Evolutionary conservation across 257 asterid species (phyloP).

Genomic region (Echium plantagineum): DNA sequence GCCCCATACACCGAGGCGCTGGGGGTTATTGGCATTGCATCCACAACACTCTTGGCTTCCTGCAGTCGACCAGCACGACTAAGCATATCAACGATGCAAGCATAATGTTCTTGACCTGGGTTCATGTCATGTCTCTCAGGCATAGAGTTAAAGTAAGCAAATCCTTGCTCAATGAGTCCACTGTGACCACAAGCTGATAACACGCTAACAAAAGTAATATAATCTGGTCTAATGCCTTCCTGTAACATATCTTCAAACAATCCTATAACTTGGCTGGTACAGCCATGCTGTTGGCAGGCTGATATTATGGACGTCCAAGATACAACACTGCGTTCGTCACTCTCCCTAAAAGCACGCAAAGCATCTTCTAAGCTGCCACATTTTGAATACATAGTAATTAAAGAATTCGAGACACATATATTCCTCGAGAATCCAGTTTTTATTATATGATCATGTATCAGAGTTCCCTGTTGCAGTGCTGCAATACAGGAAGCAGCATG

Average conservation of each 20-base stretch:
- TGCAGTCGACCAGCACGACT: constrained; percentile 39
- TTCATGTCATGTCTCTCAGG: constrained; percentile 12
- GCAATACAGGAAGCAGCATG: constrained; percentile 33
- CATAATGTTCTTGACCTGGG: constrained; percentile 35
- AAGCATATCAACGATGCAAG: constrained; percentile 45
- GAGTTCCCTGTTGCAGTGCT: constrained; percentile 25
- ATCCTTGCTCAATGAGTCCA: constrained; percentile 32
- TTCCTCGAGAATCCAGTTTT: constrained; percentile 28
- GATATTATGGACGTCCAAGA: constrained; percentile 45
- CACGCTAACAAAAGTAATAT: constrained; percentile 34
- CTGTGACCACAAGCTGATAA: constrained; percentile 44
- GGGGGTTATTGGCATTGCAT: constrained; percentile 35
- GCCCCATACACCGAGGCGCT: constrained; percentile 35
- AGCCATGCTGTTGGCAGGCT: constrained; percentile 39
- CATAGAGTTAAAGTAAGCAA: constrained; percentile 30
- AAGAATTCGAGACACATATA: constrained; percentile 25
- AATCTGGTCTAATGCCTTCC: constrained; percentile 28
- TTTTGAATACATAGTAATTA: constrained; percentile 36
- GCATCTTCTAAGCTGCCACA: constrained; percentile 42
- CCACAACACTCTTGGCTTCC: constrained; percentile 30
- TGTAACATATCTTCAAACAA: constrained; percentile 30
- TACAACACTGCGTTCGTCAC: constrained; percentile 23
- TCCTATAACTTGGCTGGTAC: constrained; percentile 24
- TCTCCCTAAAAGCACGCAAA: constrained; percentile 23
- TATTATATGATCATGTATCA: constrained; percentile 25